A percentile compares a stretch with the other conserved stretches of the same genome.
These are phyloP conservation scores for Populus hybrid DNA, from an alignment of 441 rosid genomes.

Conservation along the genomic window DNA sequence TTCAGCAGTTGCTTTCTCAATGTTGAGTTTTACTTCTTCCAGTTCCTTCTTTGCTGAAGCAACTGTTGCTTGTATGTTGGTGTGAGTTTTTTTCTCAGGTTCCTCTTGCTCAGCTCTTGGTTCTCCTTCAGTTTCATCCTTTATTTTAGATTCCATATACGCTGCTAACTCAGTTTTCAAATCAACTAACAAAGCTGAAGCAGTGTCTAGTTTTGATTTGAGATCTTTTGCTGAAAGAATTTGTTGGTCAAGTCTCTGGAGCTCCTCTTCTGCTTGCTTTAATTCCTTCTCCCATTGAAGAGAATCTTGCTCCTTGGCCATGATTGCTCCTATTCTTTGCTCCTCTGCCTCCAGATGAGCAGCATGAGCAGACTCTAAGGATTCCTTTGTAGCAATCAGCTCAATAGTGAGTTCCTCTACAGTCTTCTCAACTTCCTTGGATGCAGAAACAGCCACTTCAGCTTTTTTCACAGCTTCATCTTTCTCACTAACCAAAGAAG, in stretches of 20 bases:
- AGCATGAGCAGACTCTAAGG: slow-evolving; percentile 85
- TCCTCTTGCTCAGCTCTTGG: slow-evolving; percentile 27
- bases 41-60: slow-evolving; percentile 80
- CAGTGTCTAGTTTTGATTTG: slow-evolving; percentile 65
- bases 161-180: slow-evolving; percentile 78
- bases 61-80: slow-evolving; percentile 55
- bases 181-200: slow-evolving; percentile 68
- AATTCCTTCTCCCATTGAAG: slow-evolving; percentile 86
- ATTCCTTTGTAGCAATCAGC: slow-evolving; percentile 77
- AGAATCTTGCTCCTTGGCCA: slow-evolving; percentile 86
- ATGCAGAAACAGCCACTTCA: slow-evolving; percentile 59
- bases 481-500: slow-evolving; percentile 51
- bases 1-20: slow-evolving; percentile 74
- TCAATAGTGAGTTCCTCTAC: slow-evolving; percentile 87
- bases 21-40: slow-evolving; percentile 63
- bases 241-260: slow-evolving; percentile 64
- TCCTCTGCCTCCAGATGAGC: slow-evolving; percentile 92
- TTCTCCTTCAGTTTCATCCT: slow-evolving; percentile 35
- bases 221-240: slow-evolving; percentile 68
- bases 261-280: slow-evolving; percentile 84
- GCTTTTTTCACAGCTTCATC: slow-evolving; percentile 64
- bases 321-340: slow-evolving; percentile 79
- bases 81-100: slow-evolving; percentile 40
- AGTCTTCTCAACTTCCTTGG: slow-evolving; percentile 80
- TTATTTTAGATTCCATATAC: slow-evolving; percentile 76